These are phyloP conservation scores for Debaryomyces nepalensis DNA, from an alignment of 1,139 yeast genomes.

Conservation along the genomic window DNA sequence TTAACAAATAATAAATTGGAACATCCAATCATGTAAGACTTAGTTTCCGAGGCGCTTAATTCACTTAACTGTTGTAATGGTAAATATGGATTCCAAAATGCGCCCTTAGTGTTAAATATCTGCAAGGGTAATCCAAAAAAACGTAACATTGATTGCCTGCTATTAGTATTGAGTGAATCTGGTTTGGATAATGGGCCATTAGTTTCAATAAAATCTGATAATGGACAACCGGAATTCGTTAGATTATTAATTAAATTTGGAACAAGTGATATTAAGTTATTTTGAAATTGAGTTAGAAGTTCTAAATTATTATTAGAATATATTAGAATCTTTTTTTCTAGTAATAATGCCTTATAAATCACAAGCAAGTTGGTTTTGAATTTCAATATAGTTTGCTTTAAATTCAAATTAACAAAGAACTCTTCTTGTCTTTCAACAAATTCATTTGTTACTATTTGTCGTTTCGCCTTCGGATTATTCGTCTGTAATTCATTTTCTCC, in stretches of 20 bases:
- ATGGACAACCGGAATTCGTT: slow-evolving; percentile 81
- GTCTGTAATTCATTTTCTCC: slow-evolving; percentile 27
- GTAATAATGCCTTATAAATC: slow-evolving; percentile 73
- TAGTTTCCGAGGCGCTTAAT: slow-evolving; percentile 58
- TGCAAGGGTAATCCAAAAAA: slow-evolving; percentile 91
- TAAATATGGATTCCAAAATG: slow-evolving; percentile 89
- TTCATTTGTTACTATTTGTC: slow-evolving; percentile 14
- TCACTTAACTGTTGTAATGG: slow-evolving; percentile 90
- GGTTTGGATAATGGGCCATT: slow-evolving; percentile 59
- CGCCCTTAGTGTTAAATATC: slow-evolving; percentile 78
- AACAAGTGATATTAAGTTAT: slow-evolving; percentile 68
- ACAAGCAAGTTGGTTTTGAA: slow-evolving; percentile 67
- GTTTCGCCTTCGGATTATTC: slow-evolving; percentile 15
- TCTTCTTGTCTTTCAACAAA: slow-evolving; percentile 37
- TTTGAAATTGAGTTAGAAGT: slow-evolving; percentile 76
- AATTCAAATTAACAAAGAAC: slow-evolving; percentile 73
- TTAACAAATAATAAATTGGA: slow-evolving; percentile 81
- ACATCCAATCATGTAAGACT: slow-evolving; percentile 80
- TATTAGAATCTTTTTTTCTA: slow-evolving; percentile 71
- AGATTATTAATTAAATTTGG: slow-evolving; percentile 78
- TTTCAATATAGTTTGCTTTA: slow-evolving; percentile 65
- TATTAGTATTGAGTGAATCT: slow-evolving; percentile 75
- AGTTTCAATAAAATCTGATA: slow-evolving; percentile 58
- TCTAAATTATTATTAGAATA: slow-evolving; percentile 83
- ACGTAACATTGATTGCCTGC: slow-evolving; percentile 72